Conservation (phyloP, 441 rosid species). For the Adansonia rubrostipa region DNA sequence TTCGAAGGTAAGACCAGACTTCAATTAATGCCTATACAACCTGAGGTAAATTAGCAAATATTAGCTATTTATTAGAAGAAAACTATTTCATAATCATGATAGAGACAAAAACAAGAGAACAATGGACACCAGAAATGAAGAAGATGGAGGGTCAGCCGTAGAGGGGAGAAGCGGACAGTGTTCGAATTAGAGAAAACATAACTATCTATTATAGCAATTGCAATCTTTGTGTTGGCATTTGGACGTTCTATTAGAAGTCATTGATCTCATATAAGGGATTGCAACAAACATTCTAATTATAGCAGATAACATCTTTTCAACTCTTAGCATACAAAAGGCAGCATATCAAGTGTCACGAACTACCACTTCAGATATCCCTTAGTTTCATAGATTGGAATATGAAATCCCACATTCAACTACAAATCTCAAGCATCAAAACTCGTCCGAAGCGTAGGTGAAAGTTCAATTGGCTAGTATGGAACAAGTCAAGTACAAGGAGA, state of each 20-base stretch:
- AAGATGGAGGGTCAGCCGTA: too few species aligned
- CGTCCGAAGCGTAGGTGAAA: too few species aligned
- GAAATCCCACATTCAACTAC: neutral
- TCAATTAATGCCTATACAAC: slow-evolving; percentile 42
- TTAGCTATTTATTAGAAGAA: slow-evolving; percentile 10
- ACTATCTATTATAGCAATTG: neutral
- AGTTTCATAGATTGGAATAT: neutral
- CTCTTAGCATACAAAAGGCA: too few species aligned
- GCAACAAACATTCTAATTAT: neutral
- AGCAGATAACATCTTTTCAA: neutral
- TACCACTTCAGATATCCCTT: too few species aligned
- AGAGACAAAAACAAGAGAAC: neutral
- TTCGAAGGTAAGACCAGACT: slow-evolving; percentile 31
- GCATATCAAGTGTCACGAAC: too few species aligned
- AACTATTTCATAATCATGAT: neutral
- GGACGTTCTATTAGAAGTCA: neutral
- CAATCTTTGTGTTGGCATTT: neutral
- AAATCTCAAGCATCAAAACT: too few species aligned
- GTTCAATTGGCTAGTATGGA: too few species aligned
- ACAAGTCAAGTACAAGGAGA: neutral
- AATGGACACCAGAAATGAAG: neutral
- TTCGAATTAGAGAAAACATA: neutral
- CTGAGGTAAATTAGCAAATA: slow-evolving; percentile 31
- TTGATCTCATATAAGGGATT: neutral
- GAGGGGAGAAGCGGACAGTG: neutral